Evolutionary conservation across 2,329 filamentous ascomycete genomes (phyloP).

Genomic region (Apiospora saccharicola): DNA sequence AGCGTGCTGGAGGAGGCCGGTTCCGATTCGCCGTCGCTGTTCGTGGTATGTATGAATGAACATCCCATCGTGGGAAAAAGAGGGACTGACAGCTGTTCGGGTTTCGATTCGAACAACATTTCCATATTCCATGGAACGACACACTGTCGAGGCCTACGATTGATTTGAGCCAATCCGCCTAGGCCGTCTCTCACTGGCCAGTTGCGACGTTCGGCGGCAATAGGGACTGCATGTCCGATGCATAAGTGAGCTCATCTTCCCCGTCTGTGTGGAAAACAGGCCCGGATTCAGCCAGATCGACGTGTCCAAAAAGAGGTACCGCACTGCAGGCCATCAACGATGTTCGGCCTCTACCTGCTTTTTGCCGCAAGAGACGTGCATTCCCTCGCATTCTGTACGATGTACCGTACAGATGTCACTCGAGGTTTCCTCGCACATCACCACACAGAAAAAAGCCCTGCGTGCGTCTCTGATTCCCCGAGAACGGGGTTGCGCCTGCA

Average conservation of each 20-base stretch:
- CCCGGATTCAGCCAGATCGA: constrained; percentile 22
- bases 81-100: constrained; percentile 11
- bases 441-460: neutral
- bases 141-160: constrained; percentile 2
- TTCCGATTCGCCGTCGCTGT: neutral
- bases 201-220: constrained; percentile 13
- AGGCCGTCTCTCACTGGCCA: neutral
- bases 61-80: constrained; percentile 10
- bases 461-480: neutral
- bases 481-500: constrained; percentile 16
- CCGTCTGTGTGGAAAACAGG: constrained; percentile 21
- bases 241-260: constrained; percentile 17
- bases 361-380: neutral
- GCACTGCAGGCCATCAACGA: neutral
- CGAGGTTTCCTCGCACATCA: neutral
- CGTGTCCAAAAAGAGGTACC: constrained; percentile 11
- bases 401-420: neutral
- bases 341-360: neutral
- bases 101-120: constrained; percentile 13
- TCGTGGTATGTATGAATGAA: neutral
- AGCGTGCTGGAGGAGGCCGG: neutral
- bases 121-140: neutral
- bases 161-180: neutral
- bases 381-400: neutral
- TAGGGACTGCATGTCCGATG: constrained; percentile 17